Evolutionary conservation across 1,139 yeast genomes (phyloP).

Genomic region (Taiozyma sp.): DNA sequence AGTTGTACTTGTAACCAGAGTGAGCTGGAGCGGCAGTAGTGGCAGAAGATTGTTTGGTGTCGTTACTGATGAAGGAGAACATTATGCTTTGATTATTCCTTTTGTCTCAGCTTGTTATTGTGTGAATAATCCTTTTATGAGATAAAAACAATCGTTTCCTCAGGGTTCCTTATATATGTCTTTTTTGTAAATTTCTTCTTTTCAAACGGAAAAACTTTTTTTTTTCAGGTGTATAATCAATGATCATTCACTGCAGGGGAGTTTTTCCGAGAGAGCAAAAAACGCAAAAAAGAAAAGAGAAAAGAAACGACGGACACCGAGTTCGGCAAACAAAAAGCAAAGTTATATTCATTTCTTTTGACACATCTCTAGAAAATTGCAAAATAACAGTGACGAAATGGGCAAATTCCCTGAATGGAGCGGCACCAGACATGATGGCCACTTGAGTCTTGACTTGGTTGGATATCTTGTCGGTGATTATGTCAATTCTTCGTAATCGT

Average conservation of each 20-base stretch:
- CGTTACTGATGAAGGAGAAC: background rate
- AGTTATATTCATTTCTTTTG: background rate
- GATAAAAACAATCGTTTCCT: background rate
- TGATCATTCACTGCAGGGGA: too few relatives aligned
- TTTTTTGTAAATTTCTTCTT: background rate
- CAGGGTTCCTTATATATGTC: background rate
- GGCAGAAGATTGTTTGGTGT: background rate
- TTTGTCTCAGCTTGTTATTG: too few relatives aligned
- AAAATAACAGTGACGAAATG: background rate
- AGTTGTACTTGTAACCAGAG: background rate
- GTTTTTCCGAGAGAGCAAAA: background rate
- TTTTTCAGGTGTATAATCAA: background rate
- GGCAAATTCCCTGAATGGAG: too few relatives aligned
- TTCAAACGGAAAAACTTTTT: background rate
- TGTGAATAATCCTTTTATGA: background rate
- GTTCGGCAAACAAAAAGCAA: background rate
- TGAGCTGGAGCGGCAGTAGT: background rate
- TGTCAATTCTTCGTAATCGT: background rate
- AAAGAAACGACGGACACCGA: background rate
- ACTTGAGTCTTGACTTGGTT: background rate
- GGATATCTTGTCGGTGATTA: background rate
- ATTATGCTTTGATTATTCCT: background rate
- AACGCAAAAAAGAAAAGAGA: background rate
- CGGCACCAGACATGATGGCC: too few relatives aligned
- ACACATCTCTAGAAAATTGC: too few relatives aligned